These are phyloP conservation scores for Verticillium tricorpus DNA, from an alignment of 2,329 filamentous ascomycete species.

Conservation along the genomic window DNA sequence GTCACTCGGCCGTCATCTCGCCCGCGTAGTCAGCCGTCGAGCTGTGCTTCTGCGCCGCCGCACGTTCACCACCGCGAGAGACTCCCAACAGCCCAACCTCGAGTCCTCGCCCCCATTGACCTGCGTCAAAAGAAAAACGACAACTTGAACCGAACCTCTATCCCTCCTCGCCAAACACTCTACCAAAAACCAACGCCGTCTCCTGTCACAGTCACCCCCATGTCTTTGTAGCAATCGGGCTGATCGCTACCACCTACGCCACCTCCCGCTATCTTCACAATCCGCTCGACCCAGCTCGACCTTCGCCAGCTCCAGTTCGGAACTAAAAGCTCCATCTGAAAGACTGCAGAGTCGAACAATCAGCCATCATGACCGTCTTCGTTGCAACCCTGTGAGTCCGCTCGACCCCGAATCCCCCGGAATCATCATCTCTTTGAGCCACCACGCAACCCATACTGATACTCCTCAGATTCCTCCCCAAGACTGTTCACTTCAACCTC, in stretches of 20 bases:
- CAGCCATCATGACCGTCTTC: conserved; percentile 41
- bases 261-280: not conserved
- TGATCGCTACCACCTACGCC: not conserved
- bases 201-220: not conserved
- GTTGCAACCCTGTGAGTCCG: conserved; percentile 42
- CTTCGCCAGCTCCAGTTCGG: not conserved
- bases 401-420: not conserved
- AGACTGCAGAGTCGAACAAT: not conserved
- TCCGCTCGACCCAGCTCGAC: not conserved
- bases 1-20: not conserved
- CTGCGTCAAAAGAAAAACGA: not conserved
- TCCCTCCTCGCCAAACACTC: not conserved
- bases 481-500: conserved; percentile 83
- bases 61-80: not conserved
- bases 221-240: not conserved
- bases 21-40: not conserved
- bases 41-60: not conserved
- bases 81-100: not conserved
- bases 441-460: not conserved
- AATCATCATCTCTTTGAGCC: not conserved
- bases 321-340: not conserved
- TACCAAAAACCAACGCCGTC: not conserved
- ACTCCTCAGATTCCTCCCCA: conserved; percentile 72
- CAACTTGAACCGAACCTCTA: not conserved
- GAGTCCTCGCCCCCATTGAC: not conserved